A percentile compares a stretch with the other conserved stretches of the same genome.
Conservation (phyloP, 129 eudicot species). For the Kitagawia praeruptora region DNA sequence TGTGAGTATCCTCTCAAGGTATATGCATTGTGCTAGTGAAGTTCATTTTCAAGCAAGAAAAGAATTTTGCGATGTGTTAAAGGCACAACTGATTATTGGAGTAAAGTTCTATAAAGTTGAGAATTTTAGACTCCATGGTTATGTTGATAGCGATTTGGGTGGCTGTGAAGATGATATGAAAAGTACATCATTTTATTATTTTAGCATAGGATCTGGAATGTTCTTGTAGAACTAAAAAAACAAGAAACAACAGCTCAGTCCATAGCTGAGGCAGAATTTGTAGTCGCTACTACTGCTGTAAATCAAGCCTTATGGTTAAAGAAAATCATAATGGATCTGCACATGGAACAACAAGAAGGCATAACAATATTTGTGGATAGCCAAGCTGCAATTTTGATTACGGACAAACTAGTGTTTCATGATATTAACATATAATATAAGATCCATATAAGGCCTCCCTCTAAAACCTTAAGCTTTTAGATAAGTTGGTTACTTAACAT, state of each 20-base stretch:
- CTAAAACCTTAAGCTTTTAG: too few relatives aligned
- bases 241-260: background rate
- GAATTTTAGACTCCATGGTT: background rate
- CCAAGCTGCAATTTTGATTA: background rate
- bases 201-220: background rate
- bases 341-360: background rate
- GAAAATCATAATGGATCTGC: background rate
- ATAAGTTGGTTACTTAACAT: too few relatives aligned
- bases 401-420: background rate
- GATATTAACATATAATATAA: too few relatives aligned
- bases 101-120: background rate
- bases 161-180: background rate
- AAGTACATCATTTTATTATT: background rate
- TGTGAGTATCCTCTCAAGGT: background rate
- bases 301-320: background rate
- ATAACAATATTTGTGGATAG: background rate
- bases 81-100: background rate
- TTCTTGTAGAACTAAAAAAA: background rate
- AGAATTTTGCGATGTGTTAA: background rate
- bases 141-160: background rate
- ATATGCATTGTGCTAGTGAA: background rate
- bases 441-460: too few relatives aligned
- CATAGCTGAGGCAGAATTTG: background rate
- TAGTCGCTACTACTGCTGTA: background rate
- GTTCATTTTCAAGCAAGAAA: background rate